A percentile compares a stretch with the other conserved stretches of the same genome.
Evolutionary conservation across 305 asterid genomes (phyloP).

Genomic region (Plantago coronopus): DNA sequence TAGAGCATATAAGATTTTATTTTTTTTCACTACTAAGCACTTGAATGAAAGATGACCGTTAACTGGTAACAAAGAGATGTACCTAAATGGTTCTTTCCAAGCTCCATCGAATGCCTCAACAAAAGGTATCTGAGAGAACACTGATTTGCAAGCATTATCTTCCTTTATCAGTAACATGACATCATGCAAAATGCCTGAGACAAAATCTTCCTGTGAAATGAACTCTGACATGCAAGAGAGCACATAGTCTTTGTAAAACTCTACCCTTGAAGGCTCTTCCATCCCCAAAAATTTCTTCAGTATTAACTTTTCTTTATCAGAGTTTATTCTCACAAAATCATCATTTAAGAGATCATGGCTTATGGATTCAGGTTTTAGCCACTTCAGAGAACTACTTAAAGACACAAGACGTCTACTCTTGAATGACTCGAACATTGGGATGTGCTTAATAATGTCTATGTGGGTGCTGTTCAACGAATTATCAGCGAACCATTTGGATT

Average conservation of each 20-base stretch:
- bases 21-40: conserved; percentile 13
- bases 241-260: conserved; percentile 72
- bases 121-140: conserved; percentile 58
- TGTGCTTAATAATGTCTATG: conserved; percentile 56
- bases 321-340: conserved; percentile 70
- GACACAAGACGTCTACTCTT: conserved; percentile 74
- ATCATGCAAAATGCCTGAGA: conserved; percentile 54
- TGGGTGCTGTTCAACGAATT: conserved; percentile 49
- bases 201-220: conserved; percentile 50
- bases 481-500: conserved; percentile 86
- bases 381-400: conserved; percentile 64
- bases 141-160: conserved; percentile 61
- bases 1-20: conserved; percentile 10
- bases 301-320: conserved; percentile 75
- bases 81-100: conserved; percentile 94
- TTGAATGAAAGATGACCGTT: conserved; percentile 9
- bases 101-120: conserved; percentile 71
- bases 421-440: conserved; percentile 95
- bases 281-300: conserved; percentile 65
- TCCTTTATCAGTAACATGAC: conserved; percentile 57
- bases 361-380: conserved; percentile 79
- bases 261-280: conserved; percentile 62
- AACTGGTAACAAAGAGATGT: conserved; percentile 14
- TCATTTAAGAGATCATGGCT: conserved; percentile 71
- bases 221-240: conserved; percentile 62